Evolutionary conservation across 345 rosid genomes (phyloP).

Genomic region (Corymbia maculata): DNA sequence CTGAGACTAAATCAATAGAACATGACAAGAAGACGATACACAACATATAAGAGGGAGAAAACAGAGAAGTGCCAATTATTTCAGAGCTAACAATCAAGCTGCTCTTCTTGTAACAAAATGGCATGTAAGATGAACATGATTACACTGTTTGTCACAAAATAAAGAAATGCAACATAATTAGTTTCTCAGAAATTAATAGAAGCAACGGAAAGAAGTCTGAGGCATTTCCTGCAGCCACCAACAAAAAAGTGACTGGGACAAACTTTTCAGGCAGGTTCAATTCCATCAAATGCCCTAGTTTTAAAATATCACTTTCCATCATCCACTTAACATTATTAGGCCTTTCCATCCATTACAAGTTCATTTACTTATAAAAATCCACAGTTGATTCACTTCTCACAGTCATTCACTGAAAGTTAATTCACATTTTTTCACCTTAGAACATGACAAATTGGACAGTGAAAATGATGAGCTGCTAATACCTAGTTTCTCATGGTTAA

Average conservation of each 20-base stretch:
- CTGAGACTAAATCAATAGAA: conserved; percentile 31
- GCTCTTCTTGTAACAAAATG: neutral
- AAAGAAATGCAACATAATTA: neutral
- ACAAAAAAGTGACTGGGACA: neutral
- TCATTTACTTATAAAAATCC: neutral
- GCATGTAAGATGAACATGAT: neutral
- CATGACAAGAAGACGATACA: neutral
- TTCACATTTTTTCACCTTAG: neutral
- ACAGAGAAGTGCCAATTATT: neutral
- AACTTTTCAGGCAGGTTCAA: neutral
- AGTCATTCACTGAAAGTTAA: neutral
- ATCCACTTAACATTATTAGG: neutral
- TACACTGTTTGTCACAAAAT: neutral
- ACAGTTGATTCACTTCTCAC: neutral
- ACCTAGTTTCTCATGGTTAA: neutral
- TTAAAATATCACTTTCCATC: neutral
- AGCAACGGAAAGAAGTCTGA: neutral
- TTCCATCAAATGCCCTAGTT: neutral
- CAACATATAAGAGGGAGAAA: neutral
- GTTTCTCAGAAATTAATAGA: neutral
- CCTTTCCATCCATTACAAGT: neutral
- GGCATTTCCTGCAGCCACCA: neutral
- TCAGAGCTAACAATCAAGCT: neutral
- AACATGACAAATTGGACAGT: neutral
- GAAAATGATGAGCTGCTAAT: neutral